Base-by-base conservation (phyloP, 1,284 basidiomycete genomes). In the Abortiporus biennis region DNA sequence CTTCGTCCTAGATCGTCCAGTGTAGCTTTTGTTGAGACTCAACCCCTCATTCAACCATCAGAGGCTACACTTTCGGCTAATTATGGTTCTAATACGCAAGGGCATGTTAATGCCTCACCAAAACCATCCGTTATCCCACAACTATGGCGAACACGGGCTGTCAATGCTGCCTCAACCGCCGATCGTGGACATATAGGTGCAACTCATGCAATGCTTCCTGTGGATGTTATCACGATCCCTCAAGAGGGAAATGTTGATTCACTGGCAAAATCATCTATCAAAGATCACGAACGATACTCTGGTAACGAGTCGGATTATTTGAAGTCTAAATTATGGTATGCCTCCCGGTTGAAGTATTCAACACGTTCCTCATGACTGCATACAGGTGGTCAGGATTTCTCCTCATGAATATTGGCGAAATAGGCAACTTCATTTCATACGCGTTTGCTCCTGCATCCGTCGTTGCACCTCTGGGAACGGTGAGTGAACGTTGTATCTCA, bases 401-500 rank as follows among this genome's bases (percentile, higher is more conserved):
- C 9, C 69, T 97, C 35, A 95, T 98, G 84, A 89, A 90, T 49
- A 48, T 96, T 9, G 95, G 95, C 12, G 95, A 99, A 67, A 64
- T 80, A 19, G 90, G 91, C 11, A 97, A 97, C 58, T 97, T 97
- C 50, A 76, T 92, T 43, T 87, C 88, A 1, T 97, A 92, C 52
- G 87, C 79, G 1, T 88, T 85, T 49, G 85, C 94, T 4, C 94
- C 95, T 3, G 93, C 94, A 6, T 91, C 86, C 16, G 71, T 97
- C 11, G 92, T 98, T n/a, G 94, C 95, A 1, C 95, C 94, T 15
- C 72, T 98, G 5, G 93, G 94, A 23, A 94, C 91, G 23, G 91
- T 93, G 54, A 67, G 82, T 68, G 38, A 25, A 36, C 20, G 35
- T 35, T n/a, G 17, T 6, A 8, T 30, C 35, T 12, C 35, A 11